phyloP scores from a whole-genome alignment of 1,284 basidiomycete genomes.

The Cutaneotrichosporon sp. region DNA sequence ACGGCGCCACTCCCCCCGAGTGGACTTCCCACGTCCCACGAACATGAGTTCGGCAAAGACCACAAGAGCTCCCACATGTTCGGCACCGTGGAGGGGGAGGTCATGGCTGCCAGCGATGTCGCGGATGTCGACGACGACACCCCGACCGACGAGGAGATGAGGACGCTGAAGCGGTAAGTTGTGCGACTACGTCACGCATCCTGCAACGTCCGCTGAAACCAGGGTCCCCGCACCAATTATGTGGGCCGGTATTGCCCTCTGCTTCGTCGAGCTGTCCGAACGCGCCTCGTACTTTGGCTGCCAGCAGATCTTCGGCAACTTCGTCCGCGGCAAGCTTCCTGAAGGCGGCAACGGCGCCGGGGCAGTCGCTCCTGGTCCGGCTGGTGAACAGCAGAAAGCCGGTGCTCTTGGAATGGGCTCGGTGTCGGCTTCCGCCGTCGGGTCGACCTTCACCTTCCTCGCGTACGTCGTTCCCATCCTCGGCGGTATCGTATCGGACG shows the following conservation, averaged over 20 bases:
- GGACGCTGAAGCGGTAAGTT: slow-evolving; percentile 6
- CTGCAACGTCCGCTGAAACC: neutral
- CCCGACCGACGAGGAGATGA: slow-evolving; percentile 13
- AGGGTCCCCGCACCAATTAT: slow-evolving; percentile 9
- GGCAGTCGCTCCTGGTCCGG: slow-evolving; percentile 63
- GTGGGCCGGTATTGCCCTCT: slow-evolving; percentile 22
- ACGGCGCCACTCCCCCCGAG: neutral
- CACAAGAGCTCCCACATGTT: too few species aligned
- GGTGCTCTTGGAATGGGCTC: slow-evolving; percentile 50
- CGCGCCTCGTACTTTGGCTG: slow-evolving; percentile 27
- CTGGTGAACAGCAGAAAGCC: slow-evolving; percentile 55
- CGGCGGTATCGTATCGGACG: slow-evolving; percentile 57
- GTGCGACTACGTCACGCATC: neutral
- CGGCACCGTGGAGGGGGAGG: neutral
- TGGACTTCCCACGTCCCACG: neutral
- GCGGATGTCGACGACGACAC: slow-evolving; percentile 1
- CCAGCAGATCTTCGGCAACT: slow-evolving; percentile 21
- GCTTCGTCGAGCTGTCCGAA: slow-evolving; percentile 46
- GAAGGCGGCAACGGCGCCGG: slow-evolving; percentile 60
- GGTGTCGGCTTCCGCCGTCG: slow-evolving; percentile 28
- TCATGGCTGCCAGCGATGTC: neutral
- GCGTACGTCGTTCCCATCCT: slow-evolving; percentile 32
- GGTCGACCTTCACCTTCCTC: slow-evolving; percentile 34
- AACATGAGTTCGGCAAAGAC: neutral
- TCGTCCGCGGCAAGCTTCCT: slow-evolving; percentile 54